These are phyloP conservation scores for Eucalyptus victrix DNA, from an alignment of 345 rosid genomes.

Conservation along the genomic window DNA sequence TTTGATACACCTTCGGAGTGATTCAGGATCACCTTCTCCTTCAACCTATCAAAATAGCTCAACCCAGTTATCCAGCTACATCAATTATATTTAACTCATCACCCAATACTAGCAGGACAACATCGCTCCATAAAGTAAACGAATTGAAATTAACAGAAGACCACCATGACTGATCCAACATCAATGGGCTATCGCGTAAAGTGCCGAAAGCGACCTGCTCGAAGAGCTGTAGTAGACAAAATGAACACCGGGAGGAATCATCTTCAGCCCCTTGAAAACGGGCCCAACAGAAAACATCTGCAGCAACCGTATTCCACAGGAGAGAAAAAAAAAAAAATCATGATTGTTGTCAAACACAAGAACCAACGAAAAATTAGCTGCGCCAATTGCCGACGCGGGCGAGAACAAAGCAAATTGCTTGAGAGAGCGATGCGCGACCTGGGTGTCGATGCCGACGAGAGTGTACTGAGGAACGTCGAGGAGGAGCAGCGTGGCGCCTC, in stretches of 20 bases:
- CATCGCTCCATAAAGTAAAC: background rate
- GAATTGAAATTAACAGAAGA: background rate
- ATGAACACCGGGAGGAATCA: constrained; percentile 95
- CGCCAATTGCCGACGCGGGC: background rate
- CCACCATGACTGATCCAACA: background rate
- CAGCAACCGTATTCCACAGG: background rate
- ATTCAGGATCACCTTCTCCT: background rate
- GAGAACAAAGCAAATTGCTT: background rate
- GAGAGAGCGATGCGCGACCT: constrained; percentile 15
- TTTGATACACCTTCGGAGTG: background rate
- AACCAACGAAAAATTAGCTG: background rate
- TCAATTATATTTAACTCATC: background rate
- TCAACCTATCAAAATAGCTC: background rate
- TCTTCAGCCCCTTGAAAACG: constrained; percentile 76
- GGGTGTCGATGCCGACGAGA: constrained; percentile 75
- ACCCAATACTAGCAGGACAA: background rate
- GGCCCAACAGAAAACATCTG: constrained; percentile 75
- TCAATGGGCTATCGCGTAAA: background rate
- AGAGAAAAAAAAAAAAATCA: background rate
- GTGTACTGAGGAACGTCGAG: constrained; percentile 86
- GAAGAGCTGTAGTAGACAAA: constrained; percentile 76
- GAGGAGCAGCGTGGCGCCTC: constrained; percentile 68
- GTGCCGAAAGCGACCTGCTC: constrained; percentile 26
- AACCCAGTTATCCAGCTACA: background rate
- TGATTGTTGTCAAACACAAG: background rate